Evolutionary conservation across 495 filamentous ascomycete species (phyloP).

Genomic region (Tuber borchii): DNA sequence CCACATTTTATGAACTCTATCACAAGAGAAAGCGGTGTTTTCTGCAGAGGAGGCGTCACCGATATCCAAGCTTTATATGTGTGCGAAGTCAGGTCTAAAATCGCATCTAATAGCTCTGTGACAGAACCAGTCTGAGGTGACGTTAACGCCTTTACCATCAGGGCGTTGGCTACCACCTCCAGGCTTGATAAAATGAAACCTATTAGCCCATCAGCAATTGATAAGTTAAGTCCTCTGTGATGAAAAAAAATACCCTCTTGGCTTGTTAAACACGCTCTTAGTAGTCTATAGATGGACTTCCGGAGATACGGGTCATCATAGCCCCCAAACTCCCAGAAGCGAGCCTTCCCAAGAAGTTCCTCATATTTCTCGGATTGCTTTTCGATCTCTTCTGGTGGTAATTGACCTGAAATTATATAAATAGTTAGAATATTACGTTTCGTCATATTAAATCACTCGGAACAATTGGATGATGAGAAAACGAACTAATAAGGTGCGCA

Average conservation of each 20-base stretch:
- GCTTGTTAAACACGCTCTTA: slow-evolving; percentile 39
- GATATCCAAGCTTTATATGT: slow-evolving; percentile 70
- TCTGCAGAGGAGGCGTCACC: slow-evolving; percentile 51
- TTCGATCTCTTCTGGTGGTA: slow-evolving; percentile 48
- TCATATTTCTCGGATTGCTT: slow-evolving; percentile 50
- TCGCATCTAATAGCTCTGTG: slow-evolving; percentile 57
- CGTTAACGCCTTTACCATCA: slow-evolving; percentile 64
- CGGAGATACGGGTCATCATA: slow-evolving; percentile 66
- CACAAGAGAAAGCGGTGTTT: slow-evolving; percentile 57
- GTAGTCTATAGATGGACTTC: slow-evolving; percentile 60
- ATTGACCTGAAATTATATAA: slow-evolving; percentile 13
- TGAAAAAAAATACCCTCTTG: slow-evolving; percentile 15
- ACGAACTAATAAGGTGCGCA: slow-evolving; percentile 48
- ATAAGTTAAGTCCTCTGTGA: slow-evolving; percentile 15
- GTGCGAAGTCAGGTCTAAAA: slow-evolving; percentile 56
- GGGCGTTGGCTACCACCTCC: slow-evolving; percentile 55
- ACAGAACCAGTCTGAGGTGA: slow-evolving; percentile 66
- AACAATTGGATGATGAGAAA: neutral
- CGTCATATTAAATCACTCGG: slow-evolving; percentile 13
- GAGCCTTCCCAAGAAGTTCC: slow-evolving; percentile 56
- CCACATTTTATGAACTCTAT: slow-evolving; percentile 72
- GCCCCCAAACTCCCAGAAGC: slow-evolving; percentile 68
- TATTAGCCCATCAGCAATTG: slow-evolving; percentile 53
- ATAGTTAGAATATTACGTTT: neutral
- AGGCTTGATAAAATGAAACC: slow-evolving; percentile 51